A percentile compares a stretch with the other conserved stretches of the same genome.
Evolutionary conservation across 495 filamentous ascomycete species (phyloP).

Genomic region (Geoglossum glabrum): DNA sequence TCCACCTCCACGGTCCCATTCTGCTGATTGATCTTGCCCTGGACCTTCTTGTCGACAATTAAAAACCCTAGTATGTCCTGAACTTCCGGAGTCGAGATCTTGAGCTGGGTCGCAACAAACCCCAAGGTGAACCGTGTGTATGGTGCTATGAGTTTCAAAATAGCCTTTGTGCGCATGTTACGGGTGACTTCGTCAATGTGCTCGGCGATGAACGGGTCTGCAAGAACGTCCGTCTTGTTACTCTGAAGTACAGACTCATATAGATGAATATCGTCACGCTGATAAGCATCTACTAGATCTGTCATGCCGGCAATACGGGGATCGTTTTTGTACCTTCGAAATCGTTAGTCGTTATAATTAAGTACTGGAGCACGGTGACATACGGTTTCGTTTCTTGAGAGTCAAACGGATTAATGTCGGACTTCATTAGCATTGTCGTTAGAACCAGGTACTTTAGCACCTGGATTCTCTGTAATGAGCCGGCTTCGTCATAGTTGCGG

Average conservation of each 20-base stretch:
- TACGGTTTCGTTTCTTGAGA: constrained; percentile 93
- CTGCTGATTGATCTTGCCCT: constrained; percentile 77
- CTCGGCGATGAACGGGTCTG: constrained; percentile 91
- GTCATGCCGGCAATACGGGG: constrained; percentile 93
- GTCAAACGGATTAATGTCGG: constrained; percentile 98
- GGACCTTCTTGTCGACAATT: constrained; percentile 72
- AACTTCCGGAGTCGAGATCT: constrained; percentile 67
- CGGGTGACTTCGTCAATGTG: constrained; percentile 98
- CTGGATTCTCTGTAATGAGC: constrained; percentile 86
- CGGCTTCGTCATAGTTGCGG: constrained; percentile 95
- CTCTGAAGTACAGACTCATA: constrained; percentile 77
- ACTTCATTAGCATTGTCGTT: constrained; percentile 96
- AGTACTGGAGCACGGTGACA: not conserved
- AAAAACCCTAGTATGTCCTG: constrained; percentile 85
- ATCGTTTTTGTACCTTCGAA: constrained; percentile 57
- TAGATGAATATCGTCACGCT: constrained; percentile 78
- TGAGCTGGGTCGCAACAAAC: constrained; percentile 71
- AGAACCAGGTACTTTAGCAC: constrained; percentile 94
- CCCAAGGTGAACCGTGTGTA: constrained; percentile 78
- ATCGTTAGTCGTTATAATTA: not conserved
- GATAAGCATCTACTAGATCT: constrained; percentile 87
- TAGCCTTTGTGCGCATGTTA: constrained; percentile 91
- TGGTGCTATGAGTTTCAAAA: constrained; percentile 81
- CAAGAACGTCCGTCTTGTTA: constrained; percentile 62
- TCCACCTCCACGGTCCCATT: constrained; percentile 65